Percentiles rank a stretch among this genome's conserved stretches.
Evolutionary conservation across 2,329 filamentous ascomycete genomes (phyloP).

Genomic region (Cercospora sesami): DNA sequence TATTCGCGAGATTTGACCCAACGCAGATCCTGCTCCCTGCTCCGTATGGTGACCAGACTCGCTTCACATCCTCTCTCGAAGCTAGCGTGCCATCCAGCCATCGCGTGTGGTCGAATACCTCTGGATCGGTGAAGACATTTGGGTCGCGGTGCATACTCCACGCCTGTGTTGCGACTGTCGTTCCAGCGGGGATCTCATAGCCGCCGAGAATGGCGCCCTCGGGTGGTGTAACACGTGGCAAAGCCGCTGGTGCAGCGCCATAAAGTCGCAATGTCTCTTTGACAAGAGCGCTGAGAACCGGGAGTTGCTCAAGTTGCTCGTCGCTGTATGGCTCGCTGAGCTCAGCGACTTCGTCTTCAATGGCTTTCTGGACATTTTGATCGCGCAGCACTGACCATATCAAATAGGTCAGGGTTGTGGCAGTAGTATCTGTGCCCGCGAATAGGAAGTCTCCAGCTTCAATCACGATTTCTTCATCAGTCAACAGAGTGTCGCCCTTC

Average conservation of each 20-base stretch:
- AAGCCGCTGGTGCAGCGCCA: slow-evolving; percentile 37
- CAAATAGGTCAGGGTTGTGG: slow-evolving; percentile 33
- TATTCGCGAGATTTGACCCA: slow-evolving; percentile 27
- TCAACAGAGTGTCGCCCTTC: slow-evolving; percentile 26
- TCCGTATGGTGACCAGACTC: slow-evolving; percentile 20
- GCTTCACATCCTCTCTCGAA: slow-evolving; percentile 14
- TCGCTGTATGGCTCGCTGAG: slow-evolving; percentile 24
- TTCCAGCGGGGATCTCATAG: slow-evolving; percentile 41
- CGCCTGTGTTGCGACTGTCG: slow-evolving; percentile 42
- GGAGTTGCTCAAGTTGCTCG: slow-evolving; percentile 35
- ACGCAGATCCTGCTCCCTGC: slow-evolving; percentile 26
- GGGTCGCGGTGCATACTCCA: slow-evolving; percentile 43
- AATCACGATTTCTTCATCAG: slow-evolving; percentile 25
- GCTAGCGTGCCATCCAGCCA: slow-evolving; percentile 15
- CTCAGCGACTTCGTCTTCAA: slow-evolving; percentile 30
- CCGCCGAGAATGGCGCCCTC: slow-evolving; percentile 40
- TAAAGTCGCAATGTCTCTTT: slow-evolving; percentile 44
- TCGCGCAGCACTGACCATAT: slow-evolving; percentile 30
- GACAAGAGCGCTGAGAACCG: slow-evolving; percentile 41
- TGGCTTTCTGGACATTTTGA: slow-evolving; percentile 21
- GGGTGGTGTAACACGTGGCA: slow-evolving; percentile 41
- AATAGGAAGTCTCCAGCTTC: slow-evolving; percentile 31
- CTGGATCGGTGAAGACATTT: slow-evolving; percentile 30
- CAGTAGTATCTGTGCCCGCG: slow-evolving; percentile 34
- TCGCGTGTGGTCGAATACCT: slow-evolving; percentile 18